Conservation (phyloP, 2,329 filamentous ascomycete genomes). For the Aspergillus transmontanensis region DNA sequence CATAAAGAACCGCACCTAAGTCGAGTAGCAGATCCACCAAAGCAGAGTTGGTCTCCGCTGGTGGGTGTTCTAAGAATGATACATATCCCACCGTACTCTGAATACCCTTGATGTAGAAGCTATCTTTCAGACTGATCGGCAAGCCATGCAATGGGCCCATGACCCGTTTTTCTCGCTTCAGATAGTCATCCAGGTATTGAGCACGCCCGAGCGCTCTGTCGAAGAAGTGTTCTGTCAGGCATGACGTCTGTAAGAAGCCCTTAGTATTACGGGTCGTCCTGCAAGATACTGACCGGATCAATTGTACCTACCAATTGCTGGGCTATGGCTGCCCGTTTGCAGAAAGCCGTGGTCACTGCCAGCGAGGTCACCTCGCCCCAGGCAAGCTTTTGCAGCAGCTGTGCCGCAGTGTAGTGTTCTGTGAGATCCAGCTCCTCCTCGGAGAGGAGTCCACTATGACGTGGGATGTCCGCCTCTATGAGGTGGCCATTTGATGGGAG, state of each 20-base stretch:
- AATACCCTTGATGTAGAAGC: conserved; percentile 25
- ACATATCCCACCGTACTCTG: conserved; percentile 29
- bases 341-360: conserved; percentile 39
- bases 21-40: conserved; percentile 28
- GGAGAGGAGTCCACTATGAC: conserved; percentile 48
- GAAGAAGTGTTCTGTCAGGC: conserved; percentile 44
- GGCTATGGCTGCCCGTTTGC: conserved; percentile 42
- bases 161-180: conserved; percentile 28
- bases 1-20: conserved; percentile 34
- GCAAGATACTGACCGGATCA: background rate
- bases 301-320: conserved; percentile 34
- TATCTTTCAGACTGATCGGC: conserved; percentile 42
- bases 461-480: conserved; percentile 24
- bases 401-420: conserved; percentile 23
- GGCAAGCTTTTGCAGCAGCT: conserved; percentile 23
- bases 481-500: conserved; percentile 14
- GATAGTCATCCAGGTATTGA: conserved; percentile 38
- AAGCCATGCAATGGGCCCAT: conserved; percentile 44
- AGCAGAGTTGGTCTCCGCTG: conserved; percentile 22
- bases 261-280: background rate
- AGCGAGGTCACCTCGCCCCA: conserved; percentile 23
- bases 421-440: conserved; percentile 53
- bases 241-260: conserved; percentile 26
- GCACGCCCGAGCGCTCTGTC: conserved; percentile 39
- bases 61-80: conserved; percentile 22